Evolutionary conservation across 2,329 filamentous ascomycete genomes (phyloP).

Genomic region (Macrophomina pseudophaseolina): DNA sequence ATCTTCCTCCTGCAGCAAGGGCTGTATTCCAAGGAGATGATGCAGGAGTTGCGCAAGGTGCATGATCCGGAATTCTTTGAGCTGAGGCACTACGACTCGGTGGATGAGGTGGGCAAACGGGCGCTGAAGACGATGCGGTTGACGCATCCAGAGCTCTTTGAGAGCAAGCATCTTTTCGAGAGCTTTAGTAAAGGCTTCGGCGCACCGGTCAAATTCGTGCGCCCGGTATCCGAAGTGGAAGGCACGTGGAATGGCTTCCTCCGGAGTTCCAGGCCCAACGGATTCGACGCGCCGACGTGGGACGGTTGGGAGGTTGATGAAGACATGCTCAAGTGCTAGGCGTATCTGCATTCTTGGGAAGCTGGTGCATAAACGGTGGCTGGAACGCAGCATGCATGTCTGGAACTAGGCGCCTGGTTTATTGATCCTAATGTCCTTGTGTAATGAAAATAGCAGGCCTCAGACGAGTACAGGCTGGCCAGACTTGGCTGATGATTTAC

Average conservation of each 20-base stretch:
- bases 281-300: constrained; percentile 57
- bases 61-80: constrained; percentile 61
- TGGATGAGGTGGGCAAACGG: constrained; percentile 67
- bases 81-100: constrained; percentile 65
- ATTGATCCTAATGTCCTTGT: constrained; percentile 2
- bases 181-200: constrained; percentile 53
- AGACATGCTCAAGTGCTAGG: constrained; percentile 37
- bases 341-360: neutral
- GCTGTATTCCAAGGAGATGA: constrained; percentile 59
- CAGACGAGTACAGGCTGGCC: neutral
- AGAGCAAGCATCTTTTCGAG: constrained; percentile 54
- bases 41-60: constrained; percentile 56
- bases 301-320: constrained; percentile 50
- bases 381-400: neutral
- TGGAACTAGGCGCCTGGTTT: neutral
- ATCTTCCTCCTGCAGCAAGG: constrained; percentile 67
- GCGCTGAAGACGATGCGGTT: constrained; percentile 61
- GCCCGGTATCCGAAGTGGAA: constrained; percentile 52
- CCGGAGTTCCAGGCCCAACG: constrained; percentile 58
- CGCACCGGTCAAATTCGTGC: constrained; percentile 54
- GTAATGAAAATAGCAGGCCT: neutral
- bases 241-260: constrained; percentile 56
- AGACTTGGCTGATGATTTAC: neutral
- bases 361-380: neutral
- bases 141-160: constrained; percentile 61